Evolutionary conservation across 257 asterid species (phyloP).

Genomic region (Solanum chmielewskii): DNA sequence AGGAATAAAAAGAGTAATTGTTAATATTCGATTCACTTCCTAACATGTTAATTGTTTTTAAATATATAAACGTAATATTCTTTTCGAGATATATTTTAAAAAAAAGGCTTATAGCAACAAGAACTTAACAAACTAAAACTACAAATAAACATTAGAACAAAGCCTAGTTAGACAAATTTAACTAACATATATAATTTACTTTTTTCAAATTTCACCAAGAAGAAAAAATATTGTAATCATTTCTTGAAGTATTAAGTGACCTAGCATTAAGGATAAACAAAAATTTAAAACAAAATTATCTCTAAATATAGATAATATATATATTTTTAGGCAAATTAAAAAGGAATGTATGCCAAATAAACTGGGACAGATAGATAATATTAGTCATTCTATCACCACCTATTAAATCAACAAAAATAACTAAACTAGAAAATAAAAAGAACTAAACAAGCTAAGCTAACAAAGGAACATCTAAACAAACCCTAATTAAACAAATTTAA

Average conservation of each 20-base stretch:
- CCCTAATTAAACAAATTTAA: background rate
- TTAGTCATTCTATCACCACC: background rate
- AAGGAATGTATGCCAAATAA: background rate
- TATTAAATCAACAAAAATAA: background rate
- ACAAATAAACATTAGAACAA: background rate
- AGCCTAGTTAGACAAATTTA: background rate
- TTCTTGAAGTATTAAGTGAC: conserved; percentile 6
- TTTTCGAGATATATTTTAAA: too few species aligned
- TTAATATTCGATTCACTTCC: conserved; percentile 15
- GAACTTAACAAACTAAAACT: background rate
- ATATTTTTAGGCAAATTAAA: background rate
- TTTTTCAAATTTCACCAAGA: conserved; percentile 23
- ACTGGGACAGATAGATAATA: background rate
- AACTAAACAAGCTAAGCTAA: background rate
- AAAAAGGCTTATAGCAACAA: background rate
- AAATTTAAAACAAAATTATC: too few species aligned
- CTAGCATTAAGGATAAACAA: background rate
- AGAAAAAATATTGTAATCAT: conserved; percentile 30
- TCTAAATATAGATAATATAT: background rate
- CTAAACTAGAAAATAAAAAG: background rate
- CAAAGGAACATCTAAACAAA: background rate
- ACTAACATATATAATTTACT: too few species aligned
- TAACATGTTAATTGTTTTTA: background rate
- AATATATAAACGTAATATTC: background rate
- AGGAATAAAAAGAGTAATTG: background rate